Conservation (phyloP, 2,329 filamentous ascomycete genomes). For the Lachnellula hyalina region DNA sequence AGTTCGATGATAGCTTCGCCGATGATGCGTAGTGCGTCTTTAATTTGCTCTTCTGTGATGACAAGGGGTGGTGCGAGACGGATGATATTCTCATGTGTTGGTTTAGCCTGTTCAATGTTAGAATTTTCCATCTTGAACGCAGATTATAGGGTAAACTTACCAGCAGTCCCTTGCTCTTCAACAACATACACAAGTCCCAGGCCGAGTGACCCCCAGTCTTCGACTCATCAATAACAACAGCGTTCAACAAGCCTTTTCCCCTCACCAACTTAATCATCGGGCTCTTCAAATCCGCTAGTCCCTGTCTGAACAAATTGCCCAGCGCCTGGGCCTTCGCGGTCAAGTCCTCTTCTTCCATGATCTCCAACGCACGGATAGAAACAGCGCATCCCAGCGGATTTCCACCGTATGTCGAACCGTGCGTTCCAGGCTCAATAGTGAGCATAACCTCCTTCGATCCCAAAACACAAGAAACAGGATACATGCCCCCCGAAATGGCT, state of each 20-base stretch:
- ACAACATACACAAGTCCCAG: constrained; percentile 92
- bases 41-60: constrained; percentile 83
- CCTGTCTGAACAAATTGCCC: constrained; percentile 77
- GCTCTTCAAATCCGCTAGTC: constrained; percentile 67
- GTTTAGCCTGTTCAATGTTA: constrained; percentile 68
- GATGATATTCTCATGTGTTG: constrained; percentile 97
- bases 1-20: constrained; percentile 76
- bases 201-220: constrained; percentile 81
- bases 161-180: constrained; percentile 92
- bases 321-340: constrained; percentile 75
- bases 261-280: constrained; percentile 78
- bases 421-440: constrained; percentile 90
- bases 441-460: constrained; percentile 89
- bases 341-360: constrained; percentile 87
- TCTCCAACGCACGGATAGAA: constrained; percentile 88
- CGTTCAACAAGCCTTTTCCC: constrained; percentile 92
- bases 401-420: constrained; percentile 97
- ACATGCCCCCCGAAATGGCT: constrained; percentile 97
- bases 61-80: constrained; percentile 94
- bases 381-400: constrained; percentile 95
- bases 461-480: constrained; percentile 93
- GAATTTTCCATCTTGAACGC: not conserved
- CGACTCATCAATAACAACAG: constrained; percentile 89
- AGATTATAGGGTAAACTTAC: constrained; percentile 47
- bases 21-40: constrained; percentile 73